Conservation (phyloP, 768 basidiomycete species). For the Saitozyma podzolica region DNA sequence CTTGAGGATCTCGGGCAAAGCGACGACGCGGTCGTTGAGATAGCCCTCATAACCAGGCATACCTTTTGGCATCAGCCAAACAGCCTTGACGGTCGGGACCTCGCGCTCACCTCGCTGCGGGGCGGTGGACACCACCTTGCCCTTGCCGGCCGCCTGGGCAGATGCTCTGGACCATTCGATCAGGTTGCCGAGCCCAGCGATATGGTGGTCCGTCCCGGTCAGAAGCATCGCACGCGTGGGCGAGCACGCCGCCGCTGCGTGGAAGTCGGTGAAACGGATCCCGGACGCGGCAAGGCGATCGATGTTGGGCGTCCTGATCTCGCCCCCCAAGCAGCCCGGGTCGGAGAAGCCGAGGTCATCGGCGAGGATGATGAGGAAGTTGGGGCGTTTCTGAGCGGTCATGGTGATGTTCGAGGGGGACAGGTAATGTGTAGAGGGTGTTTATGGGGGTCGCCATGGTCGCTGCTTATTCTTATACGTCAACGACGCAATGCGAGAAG, state of each 20-base stretch:
- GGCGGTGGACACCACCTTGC: slow-evolving; percentile 1
- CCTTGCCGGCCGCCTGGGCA: slow-evolving; percentile 26
- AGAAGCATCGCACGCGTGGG: slow-evolving; percentile 12
- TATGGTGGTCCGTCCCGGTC: slow-evolving; percentile 20
- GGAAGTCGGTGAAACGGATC: slow-evolving; percentile 21
- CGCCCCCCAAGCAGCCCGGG: slow-evolving; percentile 21
- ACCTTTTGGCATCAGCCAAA: no score
- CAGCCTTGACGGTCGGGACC: no score
- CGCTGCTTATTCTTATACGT: no score
- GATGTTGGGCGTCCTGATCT: slow-evolving; percentile 38
- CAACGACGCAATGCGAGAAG: no score
- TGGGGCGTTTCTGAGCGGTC: slow-evolving; percentile 8
- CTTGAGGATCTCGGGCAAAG: slow-evolving; percentile 34
- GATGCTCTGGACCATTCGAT: slow-evolving; percentile 38
- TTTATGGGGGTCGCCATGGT: no score
- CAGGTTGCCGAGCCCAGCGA: slow-evolving; percentile 21
- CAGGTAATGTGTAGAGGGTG: no score
- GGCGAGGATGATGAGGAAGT: slow-evolving; percentile 28
- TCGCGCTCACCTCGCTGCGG: no score
- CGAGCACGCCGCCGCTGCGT: slow-evolving; percentile 28
- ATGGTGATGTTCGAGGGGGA: no score
- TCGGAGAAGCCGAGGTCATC: slow-evolving; percentile 27
- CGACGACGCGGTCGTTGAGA: slow-evolving; percentile 33
- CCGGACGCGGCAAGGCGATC: slow-evolving; percentile 27
- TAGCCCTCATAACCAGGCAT: slow-evolving; percentile 35